phyloP scores from a whole-genome alignment of 371 early-diverging fungal species.

The Lichtheimia hyalospora region DNA sequence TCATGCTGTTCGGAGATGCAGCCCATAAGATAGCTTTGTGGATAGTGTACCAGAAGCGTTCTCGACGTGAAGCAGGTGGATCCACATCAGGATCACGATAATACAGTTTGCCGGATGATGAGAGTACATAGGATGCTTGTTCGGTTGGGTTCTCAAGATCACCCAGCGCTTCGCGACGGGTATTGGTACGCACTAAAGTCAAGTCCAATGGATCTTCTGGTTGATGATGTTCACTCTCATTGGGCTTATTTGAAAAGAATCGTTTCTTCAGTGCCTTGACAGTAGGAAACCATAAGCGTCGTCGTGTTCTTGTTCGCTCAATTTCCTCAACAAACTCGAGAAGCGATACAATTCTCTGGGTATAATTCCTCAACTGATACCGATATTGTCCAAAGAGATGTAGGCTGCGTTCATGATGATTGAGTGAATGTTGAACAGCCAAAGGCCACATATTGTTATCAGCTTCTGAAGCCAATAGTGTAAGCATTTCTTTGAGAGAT shows the following conservation, averaged over 20 bases:
- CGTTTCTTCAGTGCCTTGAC: not conserved
- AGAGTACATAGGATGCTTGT: too few species aligned
- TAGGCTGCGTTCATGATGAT: not conserved
- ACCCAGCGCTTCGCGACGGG: not conserved
- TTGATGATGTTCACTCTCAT: too few species aligned
- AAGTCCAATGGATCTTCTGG: not conserved
- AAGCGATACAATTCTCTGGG: conserved; percentile 2
- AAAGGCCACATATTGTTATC: not conserved
- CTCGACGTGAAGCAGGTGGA: conserved; percentile 23
- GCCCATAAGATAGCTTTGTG: conserved; percentile 20
- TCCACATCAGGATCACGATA: conserved; percentile 41
- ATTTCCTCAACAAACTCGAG: conserved; percentile 6
- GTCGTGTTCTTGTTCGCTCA: conserved; percentile 5
- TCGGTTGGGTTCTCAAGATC: not conserved
- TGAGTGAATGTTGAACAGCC: not conserved
- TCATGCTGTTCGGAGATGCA: conserved; percentile 20
- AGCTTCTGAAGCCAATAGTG: not conserved
- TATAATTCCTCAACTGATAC: conserved; percentile 12
- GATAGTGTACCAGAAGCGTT: conserved; percentile 15
- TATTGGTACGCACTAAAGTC: not conserved
- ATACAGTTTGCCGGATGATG: not conserved
- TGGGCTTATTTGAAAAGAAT: not conserved
- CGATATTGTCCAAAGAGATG: conserved; percentile 11
- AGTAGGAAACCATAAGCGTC: not conserved
- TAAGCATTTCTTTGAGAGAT: not conserved